Percentiles rank a stretch among this genome's conserved stretches.
These are phyloP conservation scores for Eucalyptus viminalis DNA, from an alignment of 345 rosid genomes.

Conservation along the genomic window DNA sequence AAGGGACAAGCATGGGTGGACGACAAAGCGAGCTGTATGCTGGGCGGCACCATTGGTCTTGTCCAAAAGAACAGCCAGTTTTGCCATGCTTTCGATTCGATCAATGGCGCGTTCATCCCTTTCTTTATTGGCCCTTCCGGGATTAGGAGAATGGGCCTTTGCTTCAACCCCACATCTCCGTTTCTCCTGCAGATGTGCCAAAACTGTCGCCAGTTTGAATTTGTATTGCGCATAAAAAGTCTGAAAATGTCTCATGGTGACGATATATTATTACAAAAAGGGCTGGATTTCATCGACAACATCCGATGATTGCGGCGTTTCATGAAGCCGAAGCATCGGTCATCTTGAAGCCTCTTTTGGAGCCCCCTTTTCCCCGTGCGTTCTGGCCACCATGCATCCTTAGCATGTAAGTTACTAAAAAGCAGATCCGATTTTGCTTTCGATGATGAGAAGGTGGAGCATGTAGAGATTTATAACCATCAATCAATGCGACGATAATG, in stretches of 20 bases:
- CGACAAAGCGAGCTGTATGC: conserved; percentile 11
- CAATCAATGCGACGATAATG: background rate
- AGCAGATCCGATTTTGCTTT: background rate
- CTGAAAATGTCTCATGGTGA: background rate
- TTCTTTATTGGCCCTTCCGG: background rate
- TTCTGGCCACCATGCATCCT: background rate
- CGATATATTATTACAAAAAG: background rate
- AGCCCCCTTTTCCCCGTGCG: background rate
- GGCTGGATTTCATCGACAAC: background rate
- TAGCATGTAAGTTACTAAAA: background rate
- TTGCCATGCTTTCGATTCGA: background rate
- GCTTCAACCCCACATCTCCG: background rate
- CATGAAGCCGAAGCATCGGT: background rate
- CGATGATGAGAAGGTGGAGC: background rate
- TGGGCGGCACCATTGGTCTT: background rate
- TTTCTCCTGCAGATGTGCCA: background rate
- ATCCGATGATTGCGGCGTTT: background rate
- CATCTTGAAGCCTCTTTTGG: background rate
- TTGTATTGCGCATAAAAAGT: background rate
- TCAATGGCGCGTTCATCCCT: background rate
- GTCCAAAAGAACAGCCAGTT: background rate
- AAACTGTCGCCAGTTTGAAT: background rate
- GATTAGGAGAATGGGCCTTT: background rate
- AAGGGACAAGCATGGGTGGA: conserved; percentile 12
- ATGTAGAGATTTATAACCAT: background rate